A percentile compares a stretch with the other conserved stretches of the same genome.
Conservation (phyloP, 495 filamentous ascomycete species). For the Neohortaea acidophila region DNA sequence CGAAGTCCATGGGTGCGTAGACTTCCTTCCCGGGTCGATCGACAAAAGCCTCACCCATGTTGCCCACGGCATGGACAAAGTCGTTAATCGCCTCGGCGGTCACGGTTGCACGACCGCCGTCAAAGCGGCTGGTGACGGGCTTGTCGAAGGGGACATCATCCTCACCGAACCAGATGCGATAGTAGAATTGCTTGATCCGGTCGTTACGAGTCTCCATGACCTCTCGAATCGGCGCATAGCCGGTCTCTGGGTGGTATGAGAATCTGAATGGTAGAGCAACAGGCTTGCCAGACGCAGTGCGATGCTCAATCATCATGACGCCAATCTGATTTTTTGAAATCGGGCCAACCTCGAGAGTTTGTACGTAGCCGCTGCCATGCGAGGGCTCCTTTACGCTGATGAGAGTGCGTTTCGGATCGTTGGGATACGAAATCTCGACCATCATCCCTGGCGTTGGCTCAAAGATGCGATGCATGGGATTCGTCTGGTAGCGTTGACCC, state of each 20-base stretch:
- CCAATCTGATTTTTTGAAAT: conserved; percentile 61
- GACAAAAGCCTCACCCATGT: conserved; percentile 96
- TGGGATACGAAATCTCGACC: conserved; percentile 70
- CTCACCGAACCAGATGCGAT: conserved; percentile 87
- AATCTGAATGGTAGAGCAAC: conserved; percentile 71
- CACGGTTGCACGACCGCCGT: conserved; percentile 71
- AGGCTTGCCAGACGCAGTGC: conserved; percentile 63
- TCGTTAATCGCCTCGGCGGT: conserved; percentile 88
- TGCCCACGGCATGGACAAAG: conserved; percentile 95
- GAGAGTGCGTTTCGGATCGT: conserved; percentile 60
- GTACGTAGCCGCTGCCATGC: conserved; percentile 50
- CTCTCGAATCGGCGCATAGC: conserved; percentile 88
- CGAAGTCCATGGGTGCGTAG: conserved; percentile 96
- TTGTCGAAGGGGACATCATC: conserved; percentile 71
- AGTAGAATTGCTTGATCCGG: conserved; percentile 96
- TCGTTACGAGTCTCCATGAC: conserved; percentile 91
- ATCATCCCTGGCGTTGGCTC: conserved; percentile 70
- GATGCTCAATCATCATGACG: conserved; percentile 75
- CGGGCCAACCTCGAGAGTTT: conserved; percentile 72
- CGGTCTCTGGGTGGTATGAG: conserved; percentile 82
- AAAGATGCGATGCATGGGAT: conserved; percentile 84
- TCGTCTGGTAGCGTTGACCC: conserved; percentile 90
- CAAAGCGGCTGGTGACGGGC: conserved; percentile 69
- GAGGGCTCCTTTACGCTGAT: conserved; percentile 62
- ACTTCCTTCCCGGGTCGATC: conserved; percentile 90